Base-by-base conservation (phyloP, 805 yeast species). In the Ogataea kodamae region DNA sequence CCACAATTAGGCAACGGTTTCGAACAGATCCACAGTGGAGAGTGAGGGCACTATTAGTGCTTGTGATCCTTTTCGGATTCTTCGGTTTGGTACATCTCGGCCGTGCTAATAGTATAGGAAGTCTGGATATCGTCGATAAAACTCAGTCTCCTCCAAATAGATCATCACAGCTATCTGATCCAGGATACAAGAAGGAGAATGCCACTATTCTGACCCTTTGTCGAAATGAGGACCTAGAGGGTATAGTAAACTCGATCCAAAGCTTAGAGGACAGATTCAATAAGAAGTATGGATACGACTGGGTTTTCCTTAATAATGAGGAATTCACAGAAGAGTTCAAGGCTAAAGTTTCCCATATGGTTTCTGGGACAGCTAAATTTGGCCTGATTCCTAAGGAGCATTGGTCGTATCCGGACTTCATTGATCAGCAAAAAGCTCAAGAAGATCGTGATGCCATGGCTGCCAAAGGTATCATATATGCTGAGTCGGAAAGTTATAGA, bases 281-380 rank as follows among this genome's bases (percentile, higher is more conserved):
- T 64, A 57, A 61, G 30, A 66, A 78, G 42, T 88, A 54, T 62
- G 75, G 83, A 45, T 89, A 89, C 57, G 95, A 87, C 55, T 89
- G 96, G 96, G 89, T 88, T 10, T 89, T 89, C 59, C 64, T 90
- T 47, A 89, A 89, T 61, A 90, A 90, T 55, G 78, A 72, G 37
- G 78, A 73, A 14, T 89, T 87, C 58, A 65, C 70, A 20, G 81
- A 79, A 2, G 85, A 81, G 37, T 88, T 89, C 62, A 80, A 75
- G 53, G 51, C 52, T 3, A 60, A 65, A 23, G 72, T 86, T 9
- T 37, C 68, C 0, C 56, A 68, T 3, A 63, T 78, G 36, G 76
- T 77, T 18, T 70, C 81, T 35, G 95, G 96, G 28, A 68, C 61
- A 22, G 76, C 81, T 30, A 72, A 74, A 55, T 89, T 78, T 55